phyloP scores from a whole-genome alignment of 495 filamentous ascomycete species.

The Trichoderma orchidacearum region DNA sequence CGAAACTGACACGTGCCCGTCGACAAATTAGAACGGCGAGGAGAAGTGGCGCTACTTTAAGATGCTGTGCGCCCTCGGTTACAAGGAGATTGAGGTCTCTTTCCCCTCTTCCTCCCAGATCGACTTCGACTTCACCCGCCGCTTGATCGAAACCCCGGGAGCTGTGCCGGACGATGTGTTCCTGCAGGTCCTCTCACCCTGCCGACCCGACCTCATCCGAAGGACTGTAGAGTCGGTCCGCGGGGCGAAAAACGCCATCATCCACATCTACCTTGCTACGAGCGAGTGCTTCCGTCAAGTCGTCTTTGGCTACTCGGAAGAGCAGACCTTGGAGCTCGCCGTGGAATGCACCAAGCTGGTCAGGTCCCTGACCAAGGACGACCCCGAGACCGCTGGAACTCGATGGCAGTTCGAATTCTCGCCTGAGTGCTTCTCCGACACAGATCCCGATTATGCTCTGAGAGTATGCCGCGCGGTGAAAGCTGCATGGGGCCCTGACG shows the following conservation, averaged over 20 bases:
- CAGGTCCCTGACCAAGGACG: slow-evolving; percentile 87
- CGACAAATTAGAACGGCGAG: slow-evolving; percentile 56
- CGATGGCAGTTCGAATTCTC: slow-evolving; percentile 95
- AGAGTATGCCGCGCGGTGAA: slow-evolving; percentile 90
- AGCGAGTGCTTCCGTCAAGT: slow-evolving; percentile 85
- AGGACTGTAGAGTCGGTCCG: slow-evolving; percentile 82
- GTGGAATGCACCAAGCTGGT: slow-evolving; percentile 79
- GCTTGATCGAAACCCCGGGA: slow-evolving; percentile 76
- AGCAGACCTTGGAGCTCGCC: slow-evolving; percentile 70
- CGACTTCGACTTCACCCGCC: slow-evolving; percentile 90
- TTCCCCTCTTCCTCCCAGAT: slow-evolving; percentile 90
- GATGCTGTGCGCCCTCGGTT: slow-evolving; percentile 86
- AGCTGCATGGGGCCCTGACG: slow-evolving; percentile 80
- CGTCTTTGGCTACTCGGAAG: slow-evolving; percentile 75
- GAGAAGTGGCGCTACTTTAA: slow-evolving; percentile 93
- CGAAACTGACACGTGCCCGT: neutral
- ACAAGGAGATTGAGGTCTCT: slow-evolving; percentile 96
- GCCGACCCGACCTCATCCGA: slow-evolving; percentile 81
- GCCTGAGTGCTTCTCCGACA: slow-evolving; percentile 93
- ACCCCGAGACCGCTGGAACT: slow-evolving; percentile 59
- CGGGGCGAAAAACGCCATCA: slow-evolving; percentile 87
- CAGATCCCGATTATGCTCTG: slow-evolving; percentile 69
- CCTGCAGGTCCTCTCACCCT: slow-evolving; percentile 89
- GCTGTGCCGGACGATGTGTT: slow-evolving; percentile 85
- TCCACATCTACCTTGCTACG: slow-evolving; percentile 94